These are phyloP conservation scores for Cytospora mali DNA, from an alignment of 2,329 filamentous ascomycete genomes.

Conservation along the genomic window DNA sequence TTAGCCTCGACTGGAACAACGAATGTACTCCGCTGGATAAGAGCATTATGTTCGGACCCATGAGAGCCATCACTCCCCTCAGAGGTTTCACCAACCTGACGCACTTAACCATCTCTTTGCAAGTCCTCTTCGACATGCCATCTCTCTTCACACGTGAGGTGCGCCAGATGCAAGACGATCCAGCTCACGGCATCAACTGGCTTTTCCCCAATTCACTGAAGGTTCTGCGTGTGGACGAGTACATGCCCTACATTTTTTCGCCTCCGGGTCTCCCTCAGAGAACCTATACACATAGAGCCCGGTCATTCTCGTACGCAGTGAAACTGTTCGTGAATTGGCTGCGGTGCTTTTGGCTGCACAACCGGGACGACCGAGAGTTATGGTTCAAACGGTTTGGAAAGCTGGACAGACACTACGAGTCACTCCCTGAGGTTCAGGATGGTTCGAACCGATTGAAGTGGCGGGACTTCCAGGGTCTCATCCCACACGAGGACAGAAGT, in stretches of 20 bases:
- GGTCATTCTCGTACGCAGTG: neutral
- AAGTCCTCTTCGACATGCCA: neutral
- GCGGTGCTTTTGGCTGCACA: constrained; percentile 4
- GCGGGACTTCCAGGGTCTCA: neutral
- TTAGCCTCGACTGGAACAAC: constrained; percentile 9
- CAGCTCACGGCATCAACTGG: neutral
- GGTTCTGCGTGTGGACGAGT: constrained; percentile 11
- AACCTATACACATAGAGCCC: neutral
- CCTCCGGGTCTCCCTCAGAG: neutral
- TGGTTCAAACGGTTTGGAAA: neutral
- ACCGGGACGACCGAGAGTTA: constrained; percentile 3
- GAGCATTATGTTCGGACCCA: neutral
- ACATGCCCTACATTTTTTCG: neutral
- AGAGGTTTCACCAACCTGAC: neutral
- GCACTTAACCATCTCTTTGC: constrained; percentile 11
- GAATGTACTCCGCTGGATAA: neutral
- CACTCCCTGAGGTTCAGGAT: neutral
- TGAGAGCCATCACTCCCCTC: neutral
- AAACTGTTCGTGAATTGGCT: neutral
- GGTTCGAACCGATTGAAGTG: neutral
- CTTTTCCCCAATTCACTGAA: neutral
- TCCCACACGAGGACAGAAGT: neutral
- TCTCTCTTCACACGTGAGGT: neutral
- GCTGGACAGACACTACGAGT: neutral
- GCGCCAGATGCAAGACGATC: neutral